Conservation (phyloP, 2,329 filamentous ascomycete genomes). For the Clarireedia hainanense region DNA sequence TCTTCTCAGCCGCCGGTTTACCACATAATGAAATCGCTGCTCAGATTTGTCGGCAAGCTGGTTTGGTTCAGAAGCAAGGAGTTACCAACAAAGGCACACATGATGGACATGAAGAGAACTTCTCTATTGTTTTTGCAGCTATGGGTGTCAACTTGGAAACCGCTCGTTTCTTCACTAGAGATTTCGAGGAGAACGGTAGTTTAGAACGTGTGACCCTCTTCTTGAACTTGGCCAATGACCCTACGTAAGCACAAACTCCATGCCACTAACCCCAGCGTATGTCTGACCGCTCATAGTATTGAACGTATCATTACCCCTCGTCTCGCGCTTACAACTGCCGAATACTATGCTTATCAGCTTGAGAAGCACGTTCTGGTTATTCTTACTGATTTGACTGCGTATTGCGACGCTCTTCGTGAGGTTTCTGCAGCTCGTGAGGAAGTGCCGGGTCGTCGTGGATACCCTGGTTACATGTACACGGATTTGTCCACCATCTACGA, state of each 20-base stretch:
- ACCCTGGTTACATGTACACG: slow-evolving; percentile 99
- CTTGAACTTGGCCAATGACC: slow-evolving; percentile 98
- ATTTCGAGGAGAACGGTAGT: slow-evolving; percentile 98
- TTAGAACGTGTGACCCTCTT: slow-evolving; percentile 96
- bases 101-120: slow-evolving; percentile 97
- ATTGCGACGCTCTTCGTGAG: slow-evolving; percentile 98
- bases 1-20: slow-evolving; percentile 96
- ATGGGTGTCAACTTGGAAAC: slow-evolving; percentile 99
- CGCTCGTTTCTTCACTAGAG: slow-evolving; percentile 93
- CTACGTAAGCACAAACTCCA: slow-evolving; percentile 60
- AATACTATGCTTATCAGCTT: slow-evolving; percentile 99
- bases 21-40: slow-evolving; percentile 99
- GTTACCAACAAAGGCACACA: slow-evolving; percentile 88
- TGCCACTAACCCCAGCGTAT: background rate
- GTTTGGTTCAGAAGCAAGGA: slow-evolving; percentile 72
- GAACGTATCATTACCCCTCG: slow-evolving; percentile 99
- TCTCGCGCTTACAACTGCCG: slow-evolving; percentile 93
- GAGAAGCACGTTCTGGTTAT: slow-evolving; percentile 99
- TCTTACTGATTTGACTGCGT: slow-evolving; percentile 93
- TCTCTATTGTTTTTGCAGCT: slow-evolving; percentile 97
- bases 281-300: slow-evolving; percentile 51
- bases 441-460: slow-evolving; percentile 97
- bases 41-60: slow-evolving; percentile 95
- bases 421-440: slow-evolving; percentile 97
- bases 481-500: slow-evolving; percentile 99